Percentiles rank a stretch among this genome's conserved stretches.
phyloP scores from a whole-genome alignment of 2,329 filamentous ascomycete species.

The Exutisphaerella laricina region DNA sequence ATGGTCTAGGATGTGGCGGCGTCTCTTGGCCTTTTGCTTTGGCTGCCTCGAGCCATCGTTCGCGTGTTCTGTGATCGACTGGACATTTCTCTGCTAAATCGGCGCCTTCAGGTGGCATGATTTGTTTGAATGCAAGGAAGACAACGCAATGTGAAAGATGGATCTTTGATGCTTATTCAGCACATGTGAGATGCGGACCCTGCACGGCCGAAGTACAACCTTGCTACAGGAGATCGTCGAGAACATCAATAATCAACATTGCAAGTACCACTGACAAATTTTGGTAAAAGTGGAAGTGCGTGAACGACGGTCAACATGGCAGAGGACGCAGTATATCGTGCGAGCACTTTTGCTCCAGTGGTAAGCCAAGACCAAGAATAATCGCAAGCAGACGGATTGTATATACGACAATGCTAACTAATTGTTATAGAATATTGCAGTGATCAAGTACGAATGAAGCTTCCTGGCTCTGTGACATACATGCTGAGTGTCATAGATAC shows the following conservation, averaged over 20 bases:
- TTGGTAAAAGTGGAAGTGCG: not conserved
- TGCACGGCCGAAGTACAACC: constrained; percentile 1
- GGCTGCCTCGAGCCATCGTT: constrained; percentile 75
- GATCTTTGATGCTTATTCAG: not conserved
- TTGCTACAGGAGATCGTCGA: not conserved
- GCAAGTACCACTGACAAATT: constrained; percentile 18
- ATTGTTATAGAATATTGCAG: constrained; percentile 67
- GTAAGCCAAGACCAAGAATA: not conserved
- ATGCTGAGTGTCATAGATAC: constrained; percentile 49
- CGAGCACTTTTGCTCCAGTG: constrained; percentile 92
- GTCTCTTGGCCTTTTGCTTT: constrained; percentile 37
- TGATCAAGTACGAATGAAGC: constrained; percentile 68
- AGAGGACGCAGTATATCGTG: constrained; percentile 63
- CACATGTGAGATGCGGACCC: constrained; percentile 2
- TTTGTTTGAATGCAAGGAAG: not conserved
- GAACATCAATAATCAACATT: constrained; percentile 29
- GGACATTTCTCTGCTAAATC: constrained; percentile 59
- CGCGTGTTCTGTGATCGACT: constrained; percentile 83
- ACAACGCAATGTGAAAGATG: not conserved
- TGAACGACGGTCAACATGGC: constrained; percentile 31
- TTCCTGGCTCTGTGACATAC: constrained; percentile 6
- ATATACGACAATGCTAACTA: not conserved
- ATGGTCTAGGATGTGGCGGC: constrained; percentile 13
- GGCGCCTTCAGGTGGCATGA: constrained; percentile 29
- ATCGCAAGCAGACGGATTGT: not conserved